Conservation (phyloP, 345 rosid genomes). For the Angophora floribunda region DNA sequence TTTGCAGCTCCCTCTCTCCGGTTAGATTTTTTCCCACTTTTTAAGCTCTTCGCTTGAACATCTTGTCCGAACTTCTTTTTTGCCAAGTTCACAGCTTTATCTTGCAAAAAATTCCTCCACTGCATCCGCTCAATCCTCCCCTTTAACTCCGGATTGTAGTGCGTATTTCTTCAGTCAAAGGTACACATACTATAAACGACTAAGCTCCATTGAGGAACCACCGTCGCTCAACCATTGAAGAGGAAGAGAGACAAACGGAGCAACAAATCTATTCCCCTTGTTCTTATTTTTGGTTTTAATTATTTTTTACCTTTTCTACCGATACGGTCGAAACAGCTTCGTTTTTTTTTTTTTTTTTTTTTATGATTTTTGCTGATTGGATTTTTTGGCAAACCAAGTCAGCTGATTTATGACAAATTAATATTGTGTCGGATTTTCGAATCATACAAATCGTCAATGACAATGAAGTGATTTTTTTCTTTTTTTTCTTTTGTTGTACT, state of each 20-base stretch:
- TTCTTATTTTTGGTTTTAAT: not conserved
- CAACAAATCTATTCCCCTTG: not conserved
- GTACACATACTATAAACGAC: not conserved
- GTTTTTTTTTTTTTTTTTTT: not conserved
- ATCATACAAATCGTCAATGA: not conserved
- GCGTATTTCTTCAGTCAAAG: not conserved
- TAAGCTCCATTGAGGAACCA: not conserved
- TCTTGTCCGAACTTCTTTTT: not conserved
- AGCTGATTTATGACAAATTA: not conserved
- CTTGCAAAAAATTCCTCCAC: not conserved
- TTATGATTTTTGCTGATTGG: not conserved
- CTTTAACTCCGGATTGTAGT: not conserved
- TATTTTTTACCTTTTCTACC: not conserved
- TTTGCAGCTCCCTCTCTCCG: no score
- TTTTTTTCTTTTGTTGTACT: rapidly evolving
- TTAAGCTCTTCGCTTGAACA: no score
- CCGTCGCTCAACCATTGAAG: not conserved
- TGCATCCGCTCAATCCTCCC: not conserved
- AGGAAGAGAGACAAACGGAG: not conserved
- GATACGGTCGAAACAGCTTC: not conserved
- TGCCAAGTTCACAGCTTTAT: not conserved
- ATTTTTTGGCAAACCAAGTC: not conserved
- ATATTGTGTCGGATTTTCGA: rapidly evolving
- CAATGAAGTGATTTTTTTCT: not conserved
- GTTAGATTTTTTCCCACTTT: no score